Evolutionary conservation across 345 rosid genomes (phyloP), one percentile per base, ranked within the genome.

Genomic region (Pistacia vera): DNA sequence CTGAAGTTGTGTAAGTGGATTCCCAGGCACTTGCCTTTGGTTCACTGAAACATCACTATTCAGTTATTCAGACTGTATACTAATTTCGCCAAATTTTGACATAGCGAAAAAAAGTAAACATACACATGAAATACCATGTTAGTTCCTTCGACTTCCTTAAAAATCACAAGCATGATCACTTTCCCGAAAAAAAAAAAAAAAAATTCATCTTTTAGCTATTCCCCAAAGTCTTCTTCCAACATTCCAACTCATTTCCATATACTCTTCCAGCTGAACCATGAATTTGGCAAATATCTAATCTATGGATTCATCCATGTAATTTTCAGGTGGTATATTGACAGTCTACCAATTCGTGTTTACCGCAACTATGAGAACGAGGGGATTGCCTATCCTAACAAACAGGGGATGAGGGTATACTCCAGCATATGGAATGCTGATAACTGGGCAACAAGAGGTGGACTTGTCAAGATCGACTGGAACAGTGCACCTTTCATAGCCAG

Each of bases 381-480:
- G 60, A 81, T 94, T 60, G 84, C 88, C 71, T 94, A 82, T 78
- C 97, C 97, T 4, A 91, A 87, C 87, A 84, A 84, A 77, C 92
- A 94, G 70, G 97, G 90, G 38, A 91, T 90, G 97, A 80, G 85
- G 74, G 86, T 83, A 57, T 82, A 87, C 75, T 46, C 92, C 18
- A 91, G 90, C 83, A 62, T 94, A 80, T 91, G 97, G 94, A 83
- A 86, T 79, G 98, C 91, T 16, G 97, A 91, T 70, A 73, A 85
- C 72, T 88, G 93, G 92, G 93, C 95, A 11, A 94, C 95, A 14
- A 82, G 86, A 86, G 97, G 95, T 46, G 95, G 98, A 12, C 85
- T 78, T 8, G 85, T 63, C 68, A 91, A 91, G 80, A 90, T 82
- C 17, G 86, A 91, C 80, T 89, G 93, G 92, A 84, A 70, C 6